phyloP scores from a whole-genome alignment of 768 basidiomycete species.

The Termitomyces sp. region DNA sequence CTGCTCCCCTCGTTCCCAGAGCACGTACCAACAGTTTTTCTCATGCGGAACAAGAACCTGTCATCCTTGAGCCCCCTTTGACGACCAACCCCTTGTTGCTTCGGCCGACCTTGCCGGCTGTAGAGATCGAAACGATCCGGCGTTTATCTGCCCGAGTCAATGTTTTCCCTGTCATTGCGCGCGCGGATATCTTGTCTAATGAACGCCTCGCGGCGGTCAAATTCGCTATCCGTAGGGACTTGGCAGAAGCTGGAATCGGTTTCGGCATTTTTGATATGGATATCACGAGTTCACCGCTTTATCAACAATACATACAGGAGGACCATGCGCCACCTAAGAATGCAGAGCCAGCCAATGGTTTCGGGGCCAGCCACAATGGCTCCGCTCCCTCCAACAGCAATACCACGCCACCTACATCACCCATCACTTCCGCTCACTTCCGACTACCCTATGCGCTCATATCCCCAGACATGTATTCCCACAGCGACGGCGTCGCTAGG shows the following conservation, averaged over 20 bases:
- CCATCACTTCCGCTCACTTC: constrained; percentile 53
- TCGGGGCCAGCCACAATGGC: constrained; percentile 47
- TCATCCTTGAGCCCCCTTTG: constrained; percentile 78
- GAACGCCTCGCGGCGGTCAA: constrained; percentile 79
- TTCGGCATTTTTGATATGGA: constrained; percentile 89
- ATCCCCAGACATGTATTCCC: constrained; percentile 80
- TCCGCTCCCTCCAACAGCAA: constrained; percentile 43
- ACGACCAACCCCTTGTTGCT: constrained; percentile 67
- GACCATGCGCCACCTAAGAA: constrained; percentile 42
- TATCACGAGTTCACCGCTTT: constrained; percentile 29
- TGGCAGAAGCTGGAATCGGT: constrained; percentile 82
- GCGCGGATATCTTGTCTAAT: constrained; percentile 78
- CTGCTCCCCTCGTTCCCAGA: constrained; percentile 64
- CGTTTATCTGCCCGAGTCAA: constrained; percentile 80
- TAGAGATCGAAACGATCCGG: constrained; percentile 76
- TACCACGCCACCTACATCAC: constrained; percentile 63
- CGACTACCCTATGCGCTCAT: constrained; percentile 83
- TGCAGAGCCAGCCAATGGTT: constrained; percentile 52
- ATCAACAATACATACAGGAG: constrained; percentile 42
- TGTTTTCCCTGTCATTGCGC: constrained; percentile 82
- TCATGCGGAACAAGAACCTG: constrained; percentile 67
- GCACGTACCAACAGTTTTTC: constrained; percentile 70
- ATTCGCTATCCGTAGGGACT: constrained; percentile 73
- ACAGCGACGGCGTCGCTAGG: constrained; percentile 74
- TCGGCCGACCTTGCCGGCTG: constrained; percentile 61